Base-by-base conservation (phyloP, 2,329 filamentous ascomycete genomes). In the Hypoxylon sp. region DNA sequence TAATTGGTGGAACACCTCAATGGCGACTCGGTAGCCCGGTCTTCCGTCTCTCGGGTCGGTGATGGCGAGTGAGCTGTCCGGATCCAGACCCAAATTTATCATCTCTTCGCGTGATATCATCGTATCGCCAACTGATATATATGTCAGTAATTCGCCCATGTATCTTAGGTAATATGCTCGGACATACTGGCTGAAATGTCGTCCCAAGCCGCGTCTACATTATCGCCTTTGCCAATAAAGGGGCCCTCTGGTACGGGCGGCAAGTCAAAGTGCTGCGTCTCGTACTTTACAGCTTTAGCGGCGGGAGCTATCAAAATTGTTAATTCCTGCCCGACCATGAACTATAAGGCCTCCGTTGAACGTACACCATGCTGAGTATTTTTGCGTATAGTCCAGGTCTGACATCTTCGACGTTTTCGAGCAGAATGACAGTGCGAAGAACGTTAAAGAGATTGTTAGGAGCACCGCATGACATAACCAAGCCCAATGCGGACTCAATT, bases 201-300 rank as follows among this genome's bases (percentile, higher is more conserved):
- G 51, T 86, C 80, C 87, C 87, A 89, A 5, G 84, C 84, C 54
- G 81, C 79, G 61, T 89, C 87, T 2, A 88, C 87, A 11, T 85
- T 82, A 1, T 82, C 80, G 0, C 86, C 85, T 39, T 81, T 84
- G 7, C 87, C 87, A 39, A 88, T 82, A 70, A 84, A 89, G 2
- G 81, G 80, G 0, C 83, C 82, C 48, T 82, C 79, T 47, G 81
- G 78, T n/a, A 81, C 75, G 0, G 82, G 80, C 12, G 81, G 81
- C 8, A 84, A 71, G 55, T 85, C 84, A 70, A 83, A 87, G 46
- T 83, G 81, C 7, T 82, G 76, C 2, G 78, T 82, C 67, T 85
- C 77, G 70, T 87, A 87, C 65, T 81, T 76, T 5, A 86, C 81
- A 0, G 81, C 79, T 23, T 78, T 75, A 1, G 80, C 79, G 43